Evolutionary conservation across 148 eudicot genomes (phyloP).

Genomic region (Amaranthus palmeri): DNA sequence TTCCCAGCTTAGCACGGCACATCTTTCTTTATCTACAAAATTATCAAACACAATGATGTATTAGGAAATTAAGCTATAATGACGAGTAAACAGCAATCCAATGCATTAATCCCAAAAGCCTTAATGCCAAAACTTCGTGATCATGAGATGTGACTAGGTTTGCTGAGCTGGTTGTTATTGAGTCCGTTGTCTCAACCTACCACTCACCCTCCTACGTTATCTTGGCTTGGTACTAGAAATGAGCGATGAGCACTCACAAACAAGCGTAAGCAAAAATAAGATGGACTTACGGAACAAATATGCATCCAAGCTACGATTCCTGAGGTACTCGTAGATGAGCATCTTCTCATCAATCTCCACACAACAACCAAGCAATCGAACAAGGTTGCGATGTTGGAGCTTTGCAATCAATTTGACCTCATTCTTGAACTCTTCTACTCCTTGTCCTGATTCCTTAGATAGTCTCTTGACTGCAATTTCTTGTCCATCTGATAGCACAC

Average conservation of each 20-base stretch:
- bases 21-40: conserved; percentile 39
- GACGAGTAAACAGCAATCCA: no score
- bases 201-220: no score
- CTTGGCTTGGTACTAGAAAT: not conserved
- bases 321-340: conserved; percentile 66
- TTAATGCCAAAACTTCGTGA: no score
- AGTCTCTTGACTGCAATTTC: conserved; percentile 77
- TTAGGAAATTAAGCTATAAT: no score
- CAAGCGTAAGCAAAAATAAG: no score
- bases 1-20: conserved; percentile 47
- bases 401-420: conserved; percentile 68
- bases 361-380: conserved; percentile 76
- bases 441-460: conserved; percentile 67
- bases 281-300: conserved; percentile 45
- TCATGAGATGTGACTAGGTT: no score
- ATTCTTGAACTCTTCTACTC: conserved; percentile 69
- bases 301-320: conserved; percentile 61
- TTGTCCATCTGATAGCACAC: conserved; percentile 43
- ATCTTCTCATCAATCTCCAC: conserved; percentile 64
- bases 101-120: no score
- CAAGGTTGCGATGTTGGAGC: conserved; percentile 85
- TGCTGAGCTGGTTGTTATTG: no score
- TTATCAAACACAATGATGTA: not conserved
- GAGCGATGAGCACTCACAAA: no score
- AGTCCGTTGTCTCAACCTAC: no score